phyloP scores from a whole-genome alignment of 371 early-diverging fungal species.

The Umbelopsis sp. region DNA sequence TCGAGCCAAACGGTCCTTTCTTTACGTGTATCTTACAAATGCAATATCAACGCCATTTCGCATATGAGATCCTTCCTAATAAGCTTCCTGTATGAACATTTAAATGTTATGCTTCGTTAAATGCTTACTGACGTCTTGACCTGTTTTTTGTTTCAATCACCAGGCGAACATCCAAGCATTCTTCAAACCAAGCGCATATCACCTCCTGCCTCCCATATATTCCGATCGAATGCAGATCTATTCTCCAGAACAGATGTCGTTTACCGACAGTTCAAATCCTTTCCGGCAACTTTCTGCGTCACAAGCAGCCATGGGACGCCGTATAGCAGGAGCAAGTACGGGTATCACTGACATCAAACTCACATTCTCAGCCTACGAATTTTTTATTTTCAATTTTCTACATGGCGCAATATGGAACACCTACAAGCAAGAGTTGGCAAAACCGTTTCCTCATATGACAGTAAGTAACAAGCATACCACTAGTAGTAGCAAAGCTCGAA shows the following conservation, averaged over 20 bases:
- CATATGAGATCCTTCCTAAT: conserved; percentile 6
- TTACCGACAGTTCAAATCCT: not conserved
- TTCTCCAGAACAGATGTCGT: conserved; percentile 3
- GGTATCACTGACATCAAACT: not conserved
- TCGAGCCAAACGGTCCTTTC: conserved; percentile 12
- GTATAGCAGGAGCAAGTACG: not conserved
- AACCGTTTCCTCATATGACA: not conserved
- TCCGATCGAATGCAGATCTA: conserved; percentile 5
- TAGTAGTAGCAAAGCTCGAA: not conserved
- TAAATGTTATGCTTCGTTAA: not conserved
- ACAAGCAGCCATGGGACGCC: not conserved
- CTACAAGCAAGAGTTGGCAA: not conserved
- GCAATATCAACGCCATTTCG: conserved; percentile 13
- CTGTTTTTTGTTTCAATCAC: not conserved
- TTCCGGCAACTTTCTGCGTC: not conserved
- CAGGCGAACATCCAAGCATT: not conserved
- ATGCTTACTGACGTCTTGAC: too few relatives aligned
- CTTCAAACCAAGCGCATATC: conserved; percentile 6
- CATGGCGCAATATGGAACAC: conserved; percentile 14
- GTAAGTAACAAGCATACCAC: not conserved
- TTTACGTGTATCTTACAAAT: not conserved
- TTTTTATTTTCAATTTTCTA: conserved; percentile 6
- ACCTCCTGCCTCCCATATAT: conserved; percentile 2
- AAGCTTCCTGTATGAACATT: not conserved
- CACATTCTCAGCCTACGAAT: conserved; percentile 7